Conservation (phyloP, 2,329 filamentous ascomycete species). For the Chalaropsis ovoidea region DNA sequence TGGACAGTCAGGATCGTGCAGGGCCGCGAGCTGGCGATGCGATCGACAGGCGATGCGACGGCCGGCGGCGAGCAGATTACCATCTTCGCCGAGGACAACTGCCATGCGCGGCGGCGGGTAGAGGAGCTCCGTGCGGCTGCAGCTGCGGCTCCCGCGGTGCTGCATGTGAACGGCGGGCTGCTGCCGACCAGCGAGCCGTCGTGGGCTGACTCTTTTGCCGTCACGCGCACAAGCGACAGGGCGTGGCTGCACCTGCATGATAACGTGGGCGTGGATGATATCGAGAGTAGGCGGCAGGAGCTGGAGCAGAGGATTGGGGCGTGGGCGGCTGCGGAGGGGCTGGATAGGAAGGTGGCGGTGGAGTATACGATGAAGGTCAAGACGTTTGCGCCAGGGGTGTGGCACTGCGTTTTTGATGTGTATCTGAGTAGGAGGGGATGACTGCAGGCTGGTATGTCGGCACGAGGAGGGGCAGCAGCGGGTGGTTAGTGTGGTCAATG, state of each 20-base stretch:
- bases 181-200: slow-evolving; percentile 47
- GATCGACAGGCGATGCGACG: slow-evolving; percentile 31
- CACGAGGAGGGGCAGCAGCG: not conserved
- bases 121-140: slow-evolving; percentile 31
- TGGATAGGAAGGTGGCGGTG: slow-evolving; percentile 32
- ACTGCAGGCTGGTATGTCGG: not conserved
- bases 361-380: slow-evolving; percentile 57
- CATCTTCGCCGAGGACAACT: slow-evolving; percentile 61
- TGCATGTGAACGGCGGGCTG: slow-evolving; percentile 56
- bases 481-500: not conserved
- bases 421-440: slow-evolving; percentile 25
- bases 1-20: slow-evolving; percentile 52
- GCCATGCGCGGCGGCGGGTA: slow-evolving; percentile 39
- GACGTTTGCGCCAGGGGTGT: slow-evolving; percentile 58
- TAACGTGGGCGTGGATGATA: slow-evolving; percentile 49
- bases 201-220: slow-evolving; percentile 45
- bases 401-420: slow-evolving; percentile 61
- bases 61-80: slow-evolving; percentile 47
- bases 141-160: slow-evolving; percentile 33
- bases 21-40: slow-evolving; percentile 32
- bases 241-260: slow-evolving; percentile 58
- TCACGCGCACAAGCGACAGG: slow-evolving; percentile 33
- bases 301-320: slow-evolving; percentile 40
- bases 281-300: slow-evolving; percentile 39
- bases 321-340: slow-evolving; percentile 30